phyloP scores from a whole-genome alignment of 108 stramenopile genomes.

The Ochromonas danica region DNA sequence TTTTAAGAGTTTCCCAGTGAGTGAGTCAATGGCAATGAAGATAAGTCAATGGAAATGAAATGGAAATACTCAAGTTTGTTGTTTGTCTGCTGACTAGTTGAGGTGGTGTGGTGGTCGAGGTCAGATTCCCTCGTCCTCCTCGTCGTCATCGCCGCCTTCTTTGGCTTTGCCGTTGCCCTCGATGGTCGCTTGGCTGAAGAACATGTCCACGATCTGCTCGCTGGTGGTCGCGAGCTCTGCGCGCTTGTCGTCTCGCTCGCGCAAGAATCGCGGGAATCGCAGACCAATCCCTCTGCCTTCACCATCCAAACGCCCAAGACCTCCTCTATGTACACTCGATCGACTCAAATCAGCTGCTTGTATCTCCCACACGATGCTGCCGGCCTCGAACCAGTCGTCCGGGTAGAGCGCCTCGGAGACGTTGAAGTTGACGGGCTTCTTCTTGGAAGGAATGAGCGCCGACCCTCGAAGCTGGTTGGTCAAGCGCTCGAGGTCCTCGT shows the following conservation, averaged over 20 bases:
- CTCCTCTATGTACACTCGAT: background rate
- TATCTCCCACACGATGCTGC: slow-evolving; percentile 84
- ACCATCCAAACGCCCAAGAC: background rate
- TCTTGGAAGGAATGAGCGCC: background rate
- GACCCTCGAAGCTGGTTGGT: background rate
- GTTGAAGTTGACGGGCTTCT: slow-evolving; percentile 60
- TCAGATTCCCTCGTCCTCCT: slow-evolving; percentile 28
- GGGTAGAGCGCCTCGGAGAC: slow-evolving; percentile 75
- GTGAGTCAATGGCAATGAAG: too few species aligned
- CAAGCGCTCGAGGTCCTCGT: slow-evolving; percentile 63
- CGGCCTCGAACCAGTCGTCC: slow-evolving; percentile 89
- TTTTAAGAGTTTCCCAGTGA: too few species aligned
- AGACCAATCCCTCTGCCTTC: slow-evolving; percentile 86
- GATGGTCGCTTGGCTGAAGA: slow-evolving; percentile 73
- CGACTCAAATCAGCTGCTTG: slow-evolving; percentile 91
- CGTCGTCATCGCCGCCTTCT: slow-evolving; percentile 5
- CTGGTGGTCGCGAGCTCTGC: slow-evolving; percentile 89
- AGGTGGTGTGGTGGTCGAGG: too few species aligned
- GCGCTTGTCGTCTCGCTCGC: slow-evolving; percentile 93
- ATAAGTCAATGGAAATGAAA: too few species aligned
- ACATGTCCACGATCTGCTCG: slow-evolving; percentile 93
- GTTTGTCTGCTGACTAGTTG: too few species aligned
- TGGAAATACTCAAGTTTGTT: too few species aligned
- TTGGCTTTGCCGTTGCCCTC: background rate
- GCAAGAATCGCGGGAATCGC: slow-evolving; percentile 96